A percentile compares a stretch with the other conserved stretches of the same genome.
These are phyloP conservation scores for Aegilops umbellulata DNA, from an alignment of 176 grass and related monocot species.

Conservation along the genomic window DNA sequence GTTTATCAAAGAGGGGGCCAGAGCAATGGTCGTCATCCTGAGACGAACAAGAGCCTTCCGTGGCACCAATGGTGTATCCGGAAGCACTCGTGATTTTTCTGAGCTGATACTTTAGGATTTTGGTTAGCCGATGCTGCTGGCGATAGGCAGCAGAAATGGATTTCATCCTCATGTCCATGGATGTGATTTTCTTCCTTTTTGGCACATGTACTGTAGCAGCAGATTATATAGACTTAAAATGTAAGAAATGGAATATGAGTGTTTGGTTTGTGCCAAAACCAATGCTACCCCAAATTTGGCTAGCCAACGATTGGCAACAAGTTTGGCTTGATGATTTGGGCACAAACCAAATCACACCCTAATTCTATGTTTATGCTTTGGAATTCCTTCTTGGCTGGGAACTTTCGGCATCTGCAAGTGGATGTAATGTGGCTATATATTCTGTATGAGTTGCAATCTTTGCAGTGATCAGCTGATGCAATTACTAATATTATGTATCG, in stretches of 20 bases:
- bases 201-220: conserved; percentile 16
- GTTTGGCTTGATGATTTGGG: not conserved
- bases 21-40: not conserved
- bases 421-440: conserved; percentile 1
- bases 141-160: not conserved
- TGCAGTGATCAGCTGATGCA: not conserved
- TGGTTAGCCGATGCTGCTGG: not conserved
- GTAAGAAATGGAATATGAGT: conserved; percentile 23
- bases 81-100: conserved; percentile 1
- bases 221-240: not conserved
- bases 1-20: not conserved
- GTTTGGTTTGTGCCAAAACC: conserved; percentile 3
- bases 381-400: conserved; percentile 14
- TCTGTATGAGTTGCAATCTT: not conserved
- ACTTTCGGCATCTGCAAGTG: not conserved
- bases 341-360: not conserved
- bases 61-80: not conserved
- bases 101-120: conserved; percentile 3
- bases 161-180: not conserved
- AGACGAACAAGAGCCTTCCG: not conserved
- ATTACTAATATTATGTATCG: not conserved
- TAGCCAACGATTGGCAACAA: not conserved
- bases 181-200: not conserved
- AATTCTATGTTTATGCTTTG: not conserved
- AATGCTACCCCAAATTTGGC: not conserved